A percentile compares a stretch with the other conserved stretches of the same genome.
These are phyloP conservation scores for Rhododendron kiyosumense DNA, from an alignment of 148 eudicot species.

Conservation along the genomic window DNA sequence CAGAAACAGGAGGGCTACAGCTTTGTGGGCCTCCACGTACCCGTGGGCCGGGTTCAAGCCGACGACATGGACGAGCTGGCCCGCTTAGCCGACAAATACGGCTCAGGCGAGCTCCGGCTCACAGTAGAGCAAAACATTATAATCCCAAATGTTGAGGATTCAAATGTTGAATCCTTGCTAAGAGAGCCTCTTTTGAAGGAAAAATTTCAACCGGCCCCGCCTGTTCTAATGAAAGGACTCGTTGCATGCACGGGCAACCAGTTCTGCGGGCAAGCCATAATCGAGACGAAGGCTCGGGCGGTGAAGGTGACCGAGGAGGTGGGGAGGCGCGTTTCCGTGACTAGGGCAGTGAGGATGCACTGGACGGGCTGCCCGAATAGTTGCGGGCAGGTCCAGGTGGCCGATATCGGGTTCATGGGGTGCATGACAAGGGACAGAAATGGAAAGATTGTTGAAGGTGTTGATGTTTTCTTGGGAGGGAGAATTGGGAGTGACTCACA, in stretches of 20 bases:
- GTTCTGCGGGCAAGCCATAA: conserved; percentile 94
- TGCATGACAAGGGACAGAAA: conserved; percentile 77
- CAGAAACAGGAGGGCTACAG: conserved; percentile 88
- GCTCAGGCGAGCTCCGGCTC: conserved; percentile 87
- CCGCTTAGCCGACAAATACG: conserved; percentile 76
- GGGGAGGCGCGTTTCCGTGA: conserved; percentile 49
- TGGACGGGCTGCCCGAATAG: conserved; percentile 95
- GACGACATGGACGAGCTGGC: conserved; percentile 95
- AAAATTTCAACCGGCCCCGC: conserved; percentile 67
- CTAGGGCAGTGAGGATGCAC: conserved; percentile 82
- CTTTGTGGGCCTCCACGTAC: conserved; percentile 86
- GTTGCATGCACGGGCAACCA: conserved; percentile 97
- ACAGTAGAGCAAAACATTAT: conserved; percentile 95
- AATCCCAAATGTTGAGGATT: conserved; percentile 70
- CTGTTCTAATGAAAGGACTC: conserved; percentile 70
- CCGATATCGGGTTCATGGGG: conserved; percentile 98
- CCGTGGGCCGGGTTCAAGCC: conserved; percentile 89
- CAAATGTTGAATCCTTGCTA: conserved; percentile 65
- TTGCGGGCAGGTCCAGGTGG: conserved; percentile 95
- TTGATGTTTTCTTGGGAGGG: conserved; percentile 75
- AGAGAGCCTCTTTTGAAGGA: conserved; percentile 64
- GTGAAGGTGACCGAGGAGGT: conserved; percentile 83
- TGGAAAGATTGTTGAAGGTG: conserved; percentile 86
- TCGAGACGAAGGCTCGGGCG: conserved; percentile 85
- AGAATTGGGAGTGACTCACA: conserved; percentile 92